Conservation (phyloP, 2,329 filamentous ascomycete species). For the Aspergillus tubingensis region DNA sequence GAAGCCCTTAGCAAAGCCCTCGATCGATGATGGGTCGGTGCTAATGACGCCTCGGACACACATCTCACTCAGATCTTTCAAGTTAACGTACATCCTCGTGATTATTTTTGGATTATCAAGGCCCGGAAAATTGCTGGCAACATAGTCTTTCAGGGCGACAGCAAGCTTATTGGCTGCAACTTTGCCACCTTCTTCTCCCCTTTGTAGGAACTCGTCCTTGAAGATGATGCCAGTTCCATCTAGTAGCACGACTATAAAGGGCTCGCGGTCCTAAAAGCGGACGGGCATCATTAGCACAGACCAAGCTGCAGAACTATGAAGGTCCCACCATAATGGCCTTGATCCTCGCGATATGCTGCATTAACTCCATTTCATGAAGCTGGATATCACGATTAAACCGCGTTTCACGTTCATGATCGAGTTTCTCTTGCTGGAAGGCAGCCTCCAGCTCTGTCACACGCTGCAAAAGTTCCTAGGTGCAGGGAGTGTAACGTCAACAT, state of each 20-base stretch:
- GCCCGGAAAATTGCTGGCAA: conserved; percentile 43
- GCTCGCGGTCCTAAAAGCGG: conserved; percentile 50
- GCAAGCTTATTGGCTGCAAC: conserved; percentile 55
- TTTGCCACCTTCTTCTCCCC: conserved; percentile 55
- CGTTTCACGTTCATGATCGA: conserved; percentile 51
- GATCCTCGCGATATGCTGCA: conserved; percentile 48
- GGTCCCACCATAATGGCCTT: conserved; percentile 48
- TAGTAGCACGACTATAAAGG: conserved; percentile 56
- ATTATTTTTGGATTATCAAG: conserved; percentile 52
- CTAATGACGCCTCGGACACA: conserved; percentile 51
- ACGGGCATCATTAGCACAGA: conserved; percentile 10
- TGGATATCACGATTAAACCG: conserved; percentile 52
- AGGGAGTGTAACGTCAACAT: conserved; percentile 18
- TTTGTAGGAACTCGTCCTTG: conserved; percentile 51
- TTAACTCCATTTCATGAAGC: conserved; percentile 49
- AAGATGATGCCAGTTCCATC: conserved; percentile 61
- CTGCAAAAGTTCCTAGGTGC: conserved; percentile 47
- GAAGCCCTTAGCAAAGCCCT: conserved; percentile 59
- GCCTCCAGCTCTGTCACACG: conserved; percentile 48
- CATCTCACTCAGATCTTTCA: conserved; percentile 52
- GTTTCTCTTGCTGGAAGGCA: conserved; percentile 45
- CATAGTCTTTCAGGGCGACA: conserved; percentile 45
- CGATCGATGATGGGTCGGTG: conserved; percentile 44
- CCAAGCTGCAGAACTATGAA: neutral
- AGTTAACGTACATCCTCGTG: conserved; percentile 56